Base-by-base conservation (phyloP, 1,284 basidiomycete species). In the Marasmius tenuissimus region DNA sequence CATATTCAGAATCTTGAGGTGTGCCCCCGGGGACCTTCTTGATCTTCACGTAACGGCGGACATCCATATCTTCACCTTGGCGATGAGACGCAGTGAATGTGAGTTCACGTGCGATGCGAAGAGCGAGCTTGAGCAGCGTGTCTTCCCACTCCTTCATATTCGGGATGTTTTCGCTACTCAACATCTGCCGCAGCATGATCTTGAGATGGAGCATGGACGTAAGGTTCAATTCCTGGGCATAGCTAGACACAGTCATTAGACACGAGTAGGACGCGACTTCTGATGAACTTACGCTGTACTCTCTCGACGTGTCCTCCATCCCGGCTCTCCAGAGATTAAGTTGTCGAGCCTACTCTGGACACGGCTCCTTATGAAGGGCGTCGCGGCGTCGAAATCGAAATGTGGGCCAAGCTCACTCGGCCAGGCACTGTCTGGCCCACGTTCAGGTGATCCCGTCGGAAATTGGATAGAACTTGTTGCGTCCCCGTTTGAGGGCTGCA, bases 1-100 rank as follows among this genome's bases (percentile, higher is more conserved):
- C 93, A 70, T 97, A 99, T 79, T 98, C 96, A 11, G 94, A 97
- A 73, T 99, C 95, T 37, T 81, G 85, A 39, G 96, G 95, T 57
- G 85, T 82, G 11, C 97, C 97, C 12, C 97, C 97, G 0, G 97
- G 96, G 18, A 99, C 92, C 75, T 97, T 97, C 80, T 99, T 99
- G 76, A 99, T 96, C 80, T 99, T 99, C 66, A 99, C 94, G 68
- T 97, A 98, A 34, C 92, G 85, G 53, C 97, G 85, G 20, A 98
- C 91, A 73, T 99, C 97, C 84, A 97, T 96, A 69, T 97, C 96
- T 58, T 94, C 92, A 2, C 91, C 90, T 73, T 92, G 88, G 4
- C 88, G 83, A 68, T 91, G 85, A 37, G 89, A 87, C 14, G 89
- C 79, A 3, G 89, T 89, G 72, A 93, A 92, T 1, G 91, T 90